These are phyloP conservation scores for Fusarium pilosicola DNA, from an alignment of 2,329 filamentous ascomycete species.

Conservation along the genomic window DNA sequence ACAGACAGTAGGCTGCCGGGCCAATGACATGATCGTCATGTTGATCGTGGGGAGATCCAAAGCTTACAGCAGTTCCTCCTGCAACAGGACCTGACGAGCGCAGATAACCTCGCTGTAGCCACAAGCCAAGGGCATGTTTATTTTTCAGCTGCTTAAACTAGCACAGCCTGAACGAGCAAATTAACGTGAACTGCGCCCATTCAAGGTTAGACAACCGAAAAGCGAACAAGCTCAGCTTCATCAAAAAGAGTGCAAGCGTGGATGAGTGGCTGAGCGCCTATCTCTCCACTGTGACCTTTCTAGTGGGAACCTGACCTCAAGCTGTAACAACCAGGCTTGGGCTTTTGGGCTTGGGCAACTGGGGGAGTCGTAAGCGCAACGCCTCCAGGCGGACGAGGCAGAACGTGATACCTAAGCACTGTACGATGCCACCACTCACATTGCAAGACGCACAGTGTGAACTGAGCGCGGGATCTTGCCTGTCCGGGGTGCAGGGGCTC, in stretches of 20 bases:
- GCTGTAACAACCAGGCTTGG: slow-evolving; percentile 31
- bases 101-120: background rate
- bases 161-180: slow-evolving; percentile 18
- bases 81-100: background rate
- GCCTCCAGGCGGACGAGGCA: slow-evolving; percentile 33
- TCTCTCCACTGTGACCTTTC: slow-evolving; percentile 19
- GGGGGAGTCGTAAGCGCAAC: slow-evolving; percentile 36
- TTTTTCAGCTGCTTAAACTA: slow-evolving; percentile 20
- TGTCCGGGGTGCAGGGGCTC: slow-evolving; percentile 7
- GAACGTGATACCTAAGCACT: slow-evolving; percentile 2
- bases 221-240: background rate
- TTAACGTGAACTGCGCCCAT: slow-evolving; percentile 32
- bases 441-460: background rate
- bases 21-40: slow-evolving; percentile 37
- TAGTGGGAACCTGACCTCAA: slow-evolving; percentile 33
- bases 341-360: background rate
- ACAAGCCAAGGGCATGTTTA: slow-evolving; percentile 1
- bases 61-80: background rate
- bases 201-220: slow-evolving; percentile 23
- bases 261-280: slow-evolving; percentile 25
- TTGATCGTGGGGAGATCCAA: slow-evolving; percentile 26
- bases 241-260: background rate
- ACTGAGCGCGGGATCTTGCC: slow-evolving; percentile 4
- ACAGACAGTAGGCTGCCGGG: slow-evolving; percentile 11
- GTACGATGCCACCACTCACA: background rate